Conservation (phyloP, 768 basidiomycete species). For the Strobilomyces dryophilus region DNA sequence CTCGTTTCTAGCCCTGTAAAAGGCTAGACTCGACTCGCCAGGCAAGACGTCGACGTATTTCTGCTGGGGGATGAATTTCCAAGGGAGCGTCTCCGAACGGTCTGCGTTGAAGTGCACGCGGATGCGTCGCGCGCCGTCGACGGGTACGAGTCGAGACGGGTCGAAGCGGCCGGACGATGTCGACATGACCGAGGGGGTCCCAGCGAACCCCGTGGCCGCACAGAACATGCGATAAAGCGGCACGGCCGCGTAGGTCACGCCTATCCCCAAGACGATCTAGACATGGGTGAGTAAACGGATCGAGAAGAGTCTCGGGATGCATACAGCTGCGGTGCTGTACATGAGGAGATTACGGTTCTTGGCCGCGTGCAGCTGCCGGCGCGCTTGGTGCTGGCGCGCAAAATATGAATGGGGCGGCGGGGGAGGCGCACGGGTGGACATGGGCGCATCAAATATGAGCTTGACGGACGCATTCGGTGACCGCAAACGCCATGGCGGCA, state of each 20-base stretch:
- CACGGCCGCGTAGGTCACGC: constrained; percentile 94
- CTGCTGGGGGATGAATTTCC: constrained; percentile 91
- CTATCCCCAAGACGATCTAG: constrained; percentile 75
- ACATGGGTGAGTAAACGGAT: constrained; percentile 1
- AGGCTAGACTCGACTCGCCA: constrained; percentile 94
- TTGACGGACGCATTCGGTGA: background rate
- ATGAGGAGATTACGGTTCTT: constrained; percentile 74
- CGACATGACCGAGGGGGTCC: constrained; percentile 87
- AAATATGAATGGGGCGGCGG: background rate
- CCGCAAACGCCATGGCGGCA: constrained; percentile 3
- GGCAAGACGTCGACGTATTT: constrained; percentile 87
- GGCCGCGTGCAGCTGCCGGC: constrained; percentile 45
- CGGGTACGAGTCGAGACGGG: constrained; percentile 78
- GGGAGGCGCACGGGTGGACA: constrained; percentile 9
- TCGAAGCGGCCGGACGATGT: constrained; percentile 60
- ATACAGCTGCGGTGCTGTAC: constrained; percentile 80
- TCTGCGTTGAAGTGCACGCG: constrained; percentile 97
- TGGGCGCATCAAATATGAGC: constrained; percentile 1
- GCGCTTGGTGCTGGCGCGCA: constrained; percentile 27
- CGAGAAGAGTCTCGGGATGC: constrained; percentile 23
- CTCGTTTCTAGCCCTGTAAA: constrained; percentile 89
- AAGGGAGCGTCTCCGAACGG: constrained; percentile 82
- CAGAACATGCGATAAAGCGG: constrained; percentile 98
- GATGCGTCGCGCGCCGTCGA: constrained; percentile 67
- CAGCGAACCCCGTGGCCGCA: constrained; percentile 94